phyloP scores from a whole-genome alignment of 495 filamentous ascomycete species.

The Xylaria sp. region DNA sequence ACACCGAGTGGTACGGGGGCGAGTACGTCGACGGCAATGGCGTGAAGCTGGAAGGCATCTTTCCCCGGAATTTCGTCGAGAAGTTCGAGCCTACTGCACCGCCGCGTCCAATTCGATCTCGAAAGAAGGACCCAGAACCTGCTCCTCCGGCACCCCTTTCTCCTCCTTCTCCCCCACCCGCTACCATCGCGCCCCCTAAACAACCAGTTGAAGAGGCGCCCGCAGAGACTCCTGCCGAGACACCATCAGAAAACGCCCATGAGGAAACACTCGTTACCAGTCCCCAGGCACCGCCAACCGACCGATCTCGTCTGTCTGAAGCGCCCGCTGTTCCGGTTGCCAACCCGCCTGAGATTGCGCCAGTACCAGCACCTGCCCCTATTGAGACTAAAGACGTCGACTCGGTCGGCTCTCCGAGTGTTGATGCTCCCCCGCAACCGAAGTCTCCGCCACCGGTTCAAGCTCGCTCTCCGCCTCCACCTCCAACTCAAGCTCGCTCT shows the following conservation, averaged over 20 bases:
- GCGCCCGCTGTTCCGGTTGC: conserved; percentile 46
- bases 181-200: conserved; percentile 58
- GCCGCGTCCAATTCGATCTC: conserved; percentile 77
- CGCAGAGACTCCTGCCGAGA: conserved; percentile 32
- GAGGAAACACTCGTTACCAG: conserved; percentile 34
- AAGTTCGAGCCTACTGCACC: conserved; percentile 90
- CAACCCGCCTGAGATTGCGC: conserved; percentile 46
- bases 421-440: conserved; percentile 39
- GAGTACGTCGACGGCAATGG: conserved; percentile 82
- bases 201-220: conserved; percentile 46
- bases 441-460: conserved; percentile 52
- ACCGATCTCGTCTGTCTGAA: conserved; percentile 34
- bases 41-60: conserved; percentile 82
- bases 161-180: conserved; percentile 74
- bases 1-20: conserved; percentile 93
- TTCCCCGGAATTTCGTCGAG: conserved; percentile 97
- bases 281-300: conserved; percentile 40
- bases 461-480: conserved; percentile 60
- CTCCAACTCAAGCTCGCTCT: conserved; percentile 54
- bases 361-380: conserved; percentile 53
- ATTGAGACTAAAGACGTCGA: conserved; percentile 43
- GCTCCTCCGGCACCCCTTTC: conserved; percentile 44
- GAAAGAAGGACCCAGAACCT: conserved; percentile 73
- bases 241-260: conserved; percentile 40
- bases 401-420: conserved; percentile 31